A percentile compares a stretch with the other conserved stretches of the same genome.
Evolutionary conservation across 2,329 filamentous ascomycete species (phyloP).

Genomic region (Arthroderma uncinatum): DNA sequence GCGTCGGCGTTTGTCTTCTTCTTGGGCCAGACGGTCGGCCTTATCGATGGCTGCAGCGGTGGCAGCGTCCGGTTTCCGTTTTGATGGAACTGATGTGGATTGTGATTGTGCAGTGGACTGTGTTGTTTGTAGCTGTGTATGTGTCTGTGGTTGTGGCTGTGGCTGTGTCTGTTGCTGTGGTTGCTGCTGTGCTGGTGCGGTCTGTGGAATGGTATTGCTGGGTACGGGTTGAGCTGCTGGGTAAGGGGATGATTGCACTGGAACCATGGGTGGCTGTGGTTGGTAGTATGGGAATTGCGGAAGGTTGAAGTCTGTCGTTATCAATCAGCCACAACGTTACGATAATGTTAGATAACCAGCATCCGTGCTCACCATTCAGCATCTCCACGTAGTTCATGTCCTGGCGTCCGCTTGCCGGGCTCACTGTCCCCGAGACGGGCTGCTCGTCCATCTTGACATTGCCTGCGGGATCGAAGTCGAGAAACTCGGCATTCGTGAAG

Average conservation of each 20-base stretch:
- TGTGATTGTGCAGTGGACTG: background rate
- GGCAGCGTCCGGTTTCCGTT: constrained; percentile 11
- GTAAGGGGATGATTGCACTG: constrained; percentile 10
- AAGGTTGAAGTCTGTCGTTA: constrained; percentile 14
- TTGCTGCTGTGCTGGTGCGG: background rate
- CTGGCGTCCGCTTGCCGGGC: constrained; percentile 16
- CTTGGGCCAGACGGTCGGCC: constrained; percentile 59
- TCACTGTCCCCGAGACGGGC: constrained; percentile 13
- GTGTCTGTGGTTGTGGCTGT: constrained; percentile 5
- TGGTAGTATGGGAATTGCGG: constrained; percentile 13
- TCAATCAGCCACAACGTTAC: background rate
- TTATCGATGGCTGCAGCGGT: constrained; percentile 53
- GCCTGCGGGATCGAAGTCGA: constrained; percentile 54
- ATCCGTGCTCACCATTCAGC: constrained; percentile 29
- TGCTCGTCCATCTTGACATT: constrained; percentile 21
- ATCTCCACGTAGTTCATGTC: constrained; percentile 34
- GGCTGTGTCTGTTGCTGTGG: background rate
- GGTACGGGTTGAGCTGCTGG: background rate
- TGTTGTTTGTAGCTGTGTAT: background rate
- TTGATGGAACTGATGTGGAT: constrained; percentile 5
- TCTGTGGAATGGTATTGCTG: background rate
- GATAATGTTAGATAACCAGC: constrained; percentile 5
- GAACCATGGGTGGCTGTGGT: constrained; percentile 8
- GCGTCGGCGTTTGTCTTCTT: constrained; percentile 80
- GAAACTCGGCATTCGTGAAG: constrained; percentile 75